A percentile compares a stretch with the other conserved stretches of the same genome.
Evolutionary conservation across 352 stramenopile genomes (phyloP).

Genomic region (Aphanomyces euteiches): DNA sequence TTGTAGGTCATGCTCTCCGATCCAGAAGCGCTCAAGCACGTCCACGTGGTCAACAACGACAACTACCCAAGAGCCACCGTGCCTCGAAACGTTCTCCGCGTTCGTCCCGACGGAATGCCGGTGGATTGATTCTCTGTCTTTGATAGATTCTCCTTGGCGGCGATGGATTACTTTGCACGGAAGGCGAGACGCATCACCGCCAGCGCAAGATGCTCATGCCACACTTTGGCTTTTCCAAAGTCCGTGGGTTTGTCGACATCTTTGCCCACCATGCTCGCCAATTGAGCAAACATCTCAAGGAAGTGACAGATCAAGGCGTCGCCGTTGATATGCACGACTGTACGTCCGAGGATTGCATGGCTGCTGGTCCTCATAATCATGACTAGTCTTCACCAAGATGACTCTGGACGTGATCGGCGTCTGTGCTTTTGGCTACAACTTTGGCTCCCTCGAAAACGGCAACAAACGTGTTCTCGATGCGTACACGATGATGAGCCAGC

Average conservation of each 20-base stretch:
- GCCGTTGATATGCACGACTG: constrained; percentile 12
- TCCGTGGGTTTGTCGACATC: constrained; percentile 20
- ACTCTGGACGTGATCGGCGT: constrained; percentile 26
- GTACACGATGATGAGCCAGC: constrained; percentile 19
- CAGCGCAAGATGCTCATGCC: constrained; percentile 27
- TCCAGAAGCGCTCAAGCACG: constrained; percentile 25
- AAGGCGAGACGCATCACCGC: constrained; percentile 13
- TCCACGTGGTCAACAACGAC: constrained; percentile 10
- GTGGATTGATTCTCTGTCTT: constrained; percentile 1
- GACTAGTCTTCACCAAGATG: constrained; percentile 24
- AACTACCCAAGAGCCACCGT: constrained; percentile 2
- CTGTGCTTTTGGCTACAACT: constrained; percentile 26
- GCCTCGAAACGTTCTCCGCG: constrained; percentile 1
- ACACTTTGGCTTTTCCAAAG: constrained; percentile 21
- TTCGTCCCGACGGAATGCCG: background rate
- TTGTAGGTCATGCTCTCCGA: constrained; percentile 23
- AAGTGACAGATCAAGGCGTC: background rate
- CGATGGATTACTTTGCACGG: constrained; percentile 20
- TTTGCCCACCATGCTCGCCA: constrained; percentile 2
- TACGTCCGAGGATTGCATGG: background rate
- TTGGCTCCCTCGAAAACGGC: constrained; percentile 9
- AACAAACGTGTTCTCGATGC: constrained; percentile 3
- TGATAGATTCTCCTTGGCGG: background rate
- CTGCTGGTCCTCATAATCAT: background rate
- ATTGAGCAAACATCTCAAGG: background rate